Evolutionary conservation across 1,284 basidiomycete genomes (phyloP), one percentile per base, ranked within the genome.

Genomic region (Laetiporus sulphureus): DNA sequence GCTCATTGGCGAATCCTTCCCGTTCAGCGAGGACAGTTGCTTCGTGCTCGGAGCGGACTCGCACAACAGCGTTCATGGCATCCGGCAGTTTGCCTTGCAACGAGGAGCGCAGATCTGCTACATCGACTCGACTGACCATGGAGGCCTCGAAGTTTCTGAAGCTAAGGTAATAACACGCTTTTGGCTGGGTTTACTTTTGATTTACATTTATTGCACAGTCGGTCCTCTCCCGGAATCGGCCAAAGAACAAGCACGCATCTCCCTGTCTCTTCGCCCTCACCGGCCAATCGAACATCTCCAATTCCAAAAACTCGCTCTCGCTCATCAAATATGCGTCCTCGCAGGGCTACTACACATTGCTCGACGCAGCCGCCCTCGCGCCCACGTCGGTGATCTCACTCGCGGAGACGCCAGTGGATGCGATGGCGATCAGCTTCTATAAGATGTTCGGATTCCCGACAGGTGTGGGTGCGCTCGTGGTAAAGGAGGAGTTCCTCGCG

Each of bases 401-500:
- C 15, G 61, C 69, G 2, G 74, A 81, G 41, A 72, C 68, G 19
- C 74, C 78, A 5, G 79, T 86, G 11, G 86, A 90, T 59, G 87
- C 86, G 2, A 80, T 91, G 73, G 85, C 79, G 0, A 60, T 91
- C 40, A 87, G 83, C 31, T 88, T 91, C 53, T 92, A 92, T 68
- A 92, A 92, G 54, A 89, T 91, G 80, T 88, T 90, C 47, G 88
- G 88, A 22, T 91, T 80, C 53, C 89, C 89, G 6, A 92, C 89
- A 0, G 89, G 88, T 2, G 75, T 91, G 32, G 88, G 89, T 23
- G 85, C 85, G 15, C 68, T 92, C 2, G 62, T 92, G 15, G 79
- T 84, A 32, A 85, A 81, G 58, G 78, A 81, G 51, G 69, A 71
- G 4, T 83, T 87, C 53, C 61, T 87, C 34, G 59, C 60, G 2